Conservation (phyloP, 2,329 filamentous ascomycete species). For the Aureobasidium namibiae region DNA sequence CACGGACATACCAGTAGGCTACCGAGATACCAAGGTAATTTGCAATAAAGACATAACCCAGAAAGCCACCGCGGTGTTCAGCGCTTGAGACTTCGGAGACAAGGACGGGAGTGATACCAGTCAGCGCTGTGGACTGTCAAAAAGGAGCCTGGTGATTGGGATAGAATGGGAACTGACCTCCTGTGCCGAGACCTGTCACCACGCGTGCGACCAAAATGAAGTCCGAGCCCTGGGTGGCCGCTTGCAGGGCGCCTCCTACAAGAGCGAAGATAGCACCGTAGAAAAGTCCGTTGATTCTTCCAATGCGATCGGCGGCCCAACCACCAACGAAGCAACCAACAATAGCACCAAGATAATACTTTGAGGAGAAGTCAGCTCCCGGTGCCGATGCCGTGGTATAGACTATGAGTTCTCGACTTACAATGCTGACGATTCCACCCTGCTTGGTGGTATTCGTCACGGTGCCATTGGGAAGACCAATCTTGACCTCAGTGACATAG, state of each 20-base stretch:
- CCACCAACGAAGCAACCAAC: slow-evolving; percentile 44
- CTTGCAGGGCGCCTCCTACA: slow-evolving; percentile 42
- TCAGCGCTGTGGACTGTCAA: slow-evolving; percentile 26
- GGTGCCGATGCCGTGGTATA: too few relatives aligned
- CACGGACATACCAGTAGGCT: too few relatives aligned
- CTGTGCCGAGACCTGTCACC: slow-evolving; percentile 46
- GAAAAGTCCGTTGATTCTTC: slow-evolving; percentile 45
- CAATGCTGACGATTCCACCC: slow-evolving; percentile 44
- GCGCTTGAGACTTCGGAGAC: slow-evolving; percentile 42
- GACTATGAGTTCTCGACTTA: neutral
- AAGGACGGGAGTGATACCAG: slow-evolving; percentile 42
- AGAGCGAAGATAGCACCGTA: slow-evolving; percentile 41
- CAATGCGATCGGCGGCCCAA: slow-evolving; percentile 45
- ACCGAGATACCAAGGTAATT: slow-evolving; percentile 39
- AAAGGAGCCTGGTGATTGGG: neutral
- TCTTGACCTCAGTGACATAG: slow-evolving; percentile 37
- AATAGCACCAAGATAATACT: slow-evolving; percentile 45
- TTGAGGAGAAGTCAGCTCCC: neutral
- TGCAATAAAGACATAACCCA: slow-evolving; percentile 45
- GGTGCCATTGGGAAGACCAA: slow-evolving; percentile 37
- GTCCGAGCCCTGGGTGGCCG: slow-evolving; percentile 36
- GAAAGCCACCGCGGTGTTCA: slow-evolving; percentile 37
- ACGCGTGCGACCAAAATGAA: slow-evolving; percentile 45
- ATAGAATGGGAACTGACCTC: slow-evolving; percentile 22
- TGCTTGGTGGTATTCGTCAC: slow-evolving; percentile 43